These are phyloP conservation scores for Ceratocystis smalleyi DNA, from an alignment of 2,329 filamentous ascomycete genomes.

Conservation along the genomic window DNA sequence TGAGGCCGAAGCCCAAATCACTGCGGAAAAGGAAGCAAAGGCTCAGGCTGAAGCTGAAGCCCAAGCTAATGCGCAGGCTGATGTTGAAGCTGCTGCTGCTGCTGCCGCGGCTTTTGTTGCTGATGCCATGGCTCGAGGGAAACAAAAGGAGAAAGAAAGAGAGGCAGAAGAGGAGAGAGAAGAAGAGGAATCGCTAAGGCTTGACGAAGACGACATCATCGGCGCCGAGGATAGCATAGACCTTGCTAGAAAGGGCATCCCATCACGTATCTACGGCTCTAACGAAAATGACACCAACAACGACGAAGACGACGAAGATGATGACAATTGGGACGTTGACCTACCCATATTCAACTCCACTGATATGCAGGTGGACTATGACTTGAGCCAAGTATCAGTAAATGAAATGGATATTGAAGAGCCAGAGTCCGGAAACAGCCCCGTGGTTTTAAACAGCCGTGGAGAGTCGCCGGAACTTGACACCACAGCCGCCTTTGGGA, in stretches of 20 bases:
- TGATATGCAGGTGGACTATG: conserved; percentile 4
- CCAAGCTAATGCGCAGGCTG: not conserved
- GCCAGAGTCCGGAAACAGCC: not conserved
- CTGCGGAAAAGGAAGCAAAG: not conserved
- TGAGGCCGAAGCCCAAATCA: not conserved
- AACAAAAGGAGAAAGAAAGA: not conserved
- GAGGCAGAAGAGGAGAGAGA: not conserved
- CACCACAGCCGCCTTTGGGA: not conserved
- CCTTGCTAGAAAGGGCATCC: not conserved
- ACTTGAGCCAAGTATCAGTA: conserved; percentile 9
- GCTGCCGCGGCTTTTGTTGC: not conserved
- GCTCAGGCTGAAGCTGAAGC: not conserved
- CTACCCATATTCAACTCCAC: conserved; percentile 14
- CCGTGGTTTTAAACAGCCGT: not conserved
- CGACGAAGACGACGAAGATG: conserved; percentile 10
- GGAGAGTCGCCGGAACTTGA: conserved; percentile 1
- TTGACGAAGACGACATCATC: not conserved
- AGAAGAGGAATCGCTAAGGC: not conserved
- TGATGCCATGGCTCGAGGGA: too few species aligned
- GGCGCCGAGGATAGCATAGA: not conserved
- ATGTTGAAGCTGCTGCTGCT: not conserved
- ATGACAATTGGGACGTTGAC: conserved; percentile 14
- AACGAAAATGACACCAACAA: not conserved
- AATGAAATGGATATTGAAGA: conserved; percentile 5
- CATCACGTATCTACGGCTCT: not conserved